Base-by-base conservation (phyloP, 208 protist species). In the Tetramitus jugosus region DNA sequence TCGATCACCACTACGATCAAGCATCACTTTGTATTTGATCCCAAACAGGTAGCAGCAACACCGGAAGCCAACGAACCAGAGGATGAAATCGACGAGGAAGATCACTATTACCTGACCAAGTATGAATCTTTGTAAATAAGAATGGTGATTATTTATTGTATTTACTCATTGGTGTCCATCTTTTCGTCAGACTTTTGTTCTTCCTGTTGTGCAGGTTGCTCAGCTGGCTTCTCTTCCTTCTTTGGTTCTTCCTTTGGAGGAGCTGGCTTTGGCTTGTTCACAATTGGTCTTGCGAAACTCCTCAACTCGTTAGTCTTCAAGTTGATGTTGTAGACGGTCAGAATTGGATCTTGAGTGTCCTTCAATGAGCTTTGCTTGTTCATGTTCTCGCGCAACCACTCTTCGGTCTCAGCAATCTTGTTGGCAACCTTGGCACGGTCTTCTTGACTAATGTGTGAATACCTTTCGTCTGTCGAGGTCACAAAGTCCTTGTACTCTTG, bases 131-230 rank as follows among this genome's bases (percentile, higher is more conserved):
- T n/a, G n/a, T n/a, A n/a, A n/a, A n/a, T n/a, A n/a, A n/a, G n/a
- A n/a, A n/a, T n/a, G n/a, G n/a, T n/a, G n/a, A n/a, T n/a, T n/a
- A n/a, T n/a, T n/a, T n/a, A n/a, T n/a, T n/a, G n/a, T n/a, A 40
- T 75, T 60, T 75, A 52, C 40, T 31, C 10, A 20, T 26, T 60
- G 33, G 29, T 31, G n/a, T 76, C 69, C 69, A 76, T 76, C 29
- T 76, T 76, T 23, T 56, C 46, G 31, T 46, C 39, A 42, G 4
- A 1, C 42, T 33, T 26, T 26, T 35, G 6, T 10, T 20, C 33
- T 31, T 53, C 46, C 1, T 37, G 0, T 56, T 56, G 10, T 75
- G 68, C 29, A 39, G 26, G 35, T 14, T 35, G 31, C 8, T 35
- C 61, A n/a, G 61, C 33, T 35, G 4, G 3, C 20, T 4, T 3